A percentile compares a stretch with the other conserved stretches of the same genome.
These are phyloP conservation scores for Epichloe typhina DNA, from an alignment of 2,329 filamentous ascomycete genomes.

Conservation along the genomic window DNA sequence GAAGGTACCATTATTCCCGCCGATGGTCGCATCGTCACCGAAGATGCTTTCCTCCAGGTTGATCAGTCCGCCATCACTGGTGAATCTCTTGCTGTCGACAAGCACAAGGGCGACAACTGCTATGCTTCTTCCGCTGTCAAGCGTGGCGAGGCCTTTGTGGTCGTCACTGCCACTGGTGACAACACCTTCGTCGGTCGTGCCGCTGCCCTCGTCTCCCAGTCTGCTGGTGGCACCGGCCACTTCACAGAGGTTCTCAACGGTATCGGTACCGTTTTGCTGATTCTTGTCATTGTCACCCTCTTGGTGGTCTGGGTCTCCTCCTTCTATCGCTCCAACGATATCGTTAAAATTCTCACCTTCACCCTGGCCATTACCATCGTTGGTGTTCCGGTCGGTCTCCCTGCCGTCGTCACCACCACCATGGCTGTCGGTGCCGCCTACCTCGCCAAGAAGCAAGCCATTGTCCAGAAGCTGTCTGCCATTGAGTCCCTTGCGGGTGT, in stretches of 20 bases:
- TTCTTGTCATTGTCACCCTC: slow-evolving; percentile 69
- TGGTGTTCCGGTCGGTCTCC: slow-evolving; percentile 85
- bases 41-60: slow-evolving; percentile 74
- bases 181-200: slow-evolving; percentile 83
- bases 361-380: slow-evolving; percentile 84
- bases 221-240: slow-evolving; percentile 62
- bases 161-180: slow-evolving; percentile 76
- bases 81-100: slow-evolving; percentile 84
- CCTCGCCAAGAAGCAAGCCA: slow-evolving; percentile 83
- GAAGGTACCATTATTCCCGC: slow-evolving; percentile 86
- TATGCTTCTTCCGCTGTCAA: slow-evolving; percentile 83
- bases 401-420: slow-evolving; percentile 84
- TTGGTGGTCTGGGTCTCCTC: slow-evolving; percentile 75
- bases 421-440: slow-evolving; percentile 91
- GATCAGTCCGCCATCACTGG: slow-evolving; percentile 89
- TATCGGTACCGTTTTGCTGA: slow-evolving; percentile 67
- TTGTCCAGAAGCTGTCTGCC: slow-evolving; percentile 83
- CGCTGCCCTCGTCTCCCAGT: slow-evolving; percentile 71
- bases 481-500: slow-evolving; percentile 89
- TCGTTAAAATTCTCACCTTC: slow-evolving; percentile 68
- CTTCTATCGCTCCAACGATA: slow-evolving; percentile 77
- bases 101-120: slow-evolving; percentile 67
- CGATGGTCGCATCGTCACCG: slow-evolving; percentile 74
- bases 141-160: slow-evolving; percentile 74
- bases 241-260: slow-evolving; percentile 86